Base-by-base conservation (phyloP, 441 rosid species). In the Francoa sonchifolia region DNA sequence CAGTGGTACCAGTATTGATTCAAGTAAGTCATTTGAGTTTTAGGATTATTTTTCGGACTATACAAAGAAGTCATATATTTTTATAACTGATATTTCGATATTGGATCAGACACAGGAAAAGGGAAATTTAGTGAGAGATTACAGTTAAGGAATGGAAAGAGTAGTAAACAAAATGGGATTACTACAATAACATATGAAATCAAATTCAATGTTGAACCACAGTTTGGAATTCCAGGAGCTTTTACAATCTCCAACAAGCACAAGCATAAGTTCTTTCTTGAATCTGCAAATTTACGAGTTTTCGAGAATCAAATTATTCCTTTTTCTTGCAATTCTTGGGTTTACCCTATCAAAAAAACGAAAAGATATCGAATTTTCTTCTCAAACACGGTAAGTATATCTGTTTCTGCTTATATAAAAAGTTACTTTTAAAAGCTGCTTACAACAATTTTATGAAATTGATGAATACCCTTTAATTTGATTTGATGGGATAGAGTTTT, bases 281-380 rank as follows among this genome's bases (percentile, higher is more conserved):
- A 59, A 39, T 64, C 72, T 14, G 70, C 72, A 20, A 58, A 58
- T 8, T 60, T 76, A 8, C 50, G 51, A 33, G 19, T 47, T 55
- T 51, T 20, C 10, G 53, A 56, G 35, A 23, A 57, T 6, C 58
- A 49, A 46, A 37, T 27, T 17, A 42, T 76, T 53, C 68, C 72
- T 44, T 76, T 80, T 14, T 66, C 72, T 41, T 80, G 90, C 69
- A 61, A 69, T 12, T 74, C 90, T 17, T 77, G 85, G 90, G 68
- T 80, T 3, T 72, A 77, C 48, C 85, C 90, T 1, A 3, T 61
- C 55, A 46, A 62, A 41, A 54, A 37, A 27, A 69, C 80, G 11
- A 58, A 59, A 45, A 38, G 59, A 28, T 48, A 23, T 7, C 65
- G 78, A 6, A 27, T 74, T 49, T 80, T 80, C 73, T 80, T 80